These are phyloP conservation scores for Ophiostoma fasciatum DNA, from an alignment of 2,329 filamentous ascomycete species.

Conservation along the genomic window DNA sequence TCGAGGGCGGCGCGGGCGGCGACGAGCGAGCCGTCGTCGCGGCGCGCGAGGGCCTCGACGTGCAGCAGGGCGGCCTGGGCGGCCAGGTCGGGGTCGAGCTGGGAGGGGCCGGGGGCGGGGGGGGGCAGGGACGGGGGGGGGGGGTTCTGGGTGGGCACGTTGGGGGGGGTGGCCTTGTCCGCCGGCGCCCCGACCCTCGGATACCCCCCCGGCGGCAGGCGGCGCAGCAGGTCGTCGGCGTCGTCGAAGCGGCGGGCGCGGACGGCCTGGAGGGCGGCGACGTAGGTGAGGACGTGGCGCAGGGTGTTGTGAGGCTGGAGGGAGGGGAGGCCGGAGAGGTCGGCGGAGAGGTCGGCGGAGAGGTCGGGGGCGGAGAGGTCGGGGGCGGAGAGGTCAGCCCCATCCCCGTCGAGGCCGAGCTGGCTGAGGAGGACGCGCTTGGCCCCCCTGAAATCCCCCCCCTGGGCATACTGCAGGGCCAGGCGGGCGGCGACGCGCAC, in stretches of 20 bases:
- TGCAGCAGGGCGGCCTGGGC: conserved; percentile 37
- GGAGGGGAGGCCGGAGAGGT: conserved; percentile 9
- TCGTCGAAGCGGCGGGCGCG: conserved; percentile 6
- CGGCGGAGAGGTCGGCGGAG: conserved; percentile 8
- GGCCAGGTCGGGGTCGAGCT: conserved; percentile 36
- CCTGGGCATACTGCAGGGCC: conserved; percentile 49
- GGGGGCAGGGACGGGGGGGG: background rate
- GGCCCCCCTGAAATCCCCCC: conserved; percentile 58
- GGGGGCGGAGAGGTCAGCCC: conserved; percentile 6
- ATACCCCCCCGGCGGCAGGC: conserved; percentile 8
- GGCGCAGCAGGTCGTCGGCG: conserved; percentile 10
- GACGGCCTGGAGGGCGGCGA: conserved; percentile 8
- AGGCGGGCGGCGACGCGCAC: conserved; percentile 60
- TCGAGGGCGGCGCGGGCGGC: conserved; percentile 26
- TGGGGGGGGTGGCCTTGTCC: no score
- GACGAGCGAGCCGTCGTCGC: conserved; percentile 11
- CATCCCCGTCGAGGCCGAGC: no score
- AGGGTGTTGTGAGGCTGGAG: conserved; percentile 5
- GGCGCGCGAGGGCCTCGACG: conserved; percentile 34
- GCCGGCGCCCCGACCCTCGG: conserved; percentile 5
- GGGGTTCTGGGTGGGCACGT: no score
- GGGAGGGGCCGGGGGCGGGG: conserved; percentile 16
- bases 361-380: conserved; percentile 6
- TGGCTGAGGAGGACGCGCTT: conserved; percentile 38
- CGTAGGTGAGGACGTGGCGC: conserved; percentile 6